phyloP scores from a whole-genome alignment of 306 rosid species.

The Cucurbita maxima region DNA sequence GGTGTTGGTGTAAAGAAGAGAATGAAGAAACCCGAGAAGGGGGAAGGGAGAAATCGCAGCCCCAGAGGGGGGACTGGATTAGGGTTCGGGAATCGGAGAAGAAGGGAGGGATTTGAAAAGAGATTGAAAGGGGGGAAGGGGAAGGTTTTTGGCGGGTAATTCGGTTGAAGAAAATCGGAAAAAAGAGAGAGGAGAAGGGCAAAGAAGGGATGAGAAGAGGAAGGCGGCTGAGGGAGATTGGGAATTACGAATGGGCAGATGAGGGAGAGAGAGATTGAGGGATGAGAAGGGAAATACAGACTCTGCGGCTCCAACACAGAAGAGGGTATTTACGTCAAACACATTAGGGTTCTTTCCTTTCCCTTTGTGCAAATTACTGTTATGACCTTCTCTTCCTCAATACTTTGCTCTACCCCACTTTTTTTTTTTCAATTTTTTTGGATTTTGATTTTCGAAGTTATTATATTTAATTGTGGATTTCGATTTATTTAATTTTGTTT shows the following conservation, averaged over 20 bases:
- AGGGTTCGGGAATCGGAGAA: background rate
- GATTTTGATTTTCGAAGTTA: too few species aligned
- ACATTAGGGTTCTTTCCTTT: slow-evolving; percentile 8
- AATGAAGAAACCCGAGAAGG: background rate
- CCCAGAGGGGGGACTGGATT: background rate
- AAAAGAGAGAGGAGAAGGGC: slow-evolving; percentile 36
- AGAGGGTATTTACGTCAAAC: slow-evolving; percentile 88
- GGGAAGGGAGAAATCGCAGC: too few species aligned
- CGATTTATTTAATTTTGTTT: too few species aligned
- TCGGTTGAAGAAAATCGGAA: slow-evolving; percentile 46
- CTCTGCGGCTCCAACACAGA: slow-evolving; percentile 21
- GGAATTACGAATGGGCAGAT: slow-evolving; percentile 51
- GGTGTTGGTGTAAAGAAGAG: slow-evolving; percentile 7
- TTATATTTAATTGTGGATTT: too few species aligned
- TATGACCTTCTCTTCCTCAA: slow-evolving; percentile 29
- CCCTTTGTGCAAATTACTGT: slow-evolving; percentile 35
- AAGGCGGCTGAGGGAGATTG: slow-evolving; percentile 21
- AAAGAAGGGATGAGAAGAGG: slow-evolving; percentile 42
- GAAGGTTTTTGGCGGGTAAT: slow-evolving; percentile 61
- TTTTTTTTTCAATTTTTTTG: background rate
- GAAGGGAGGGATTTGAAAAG: slow-evolving; percentile 33
- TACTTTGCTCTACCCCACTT: background rate
- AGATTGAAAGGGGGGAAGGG: slow-evolving; percentile 9
- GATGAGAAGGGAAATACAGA: slow-evolving; percentile 73
- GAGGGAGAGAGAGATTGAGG: slow-evolving; percentile 40